Evolutionary conservation across 768 basidiomycete species (phyloP).

Genomic region (Boletus vermiculosoides): DNA sequence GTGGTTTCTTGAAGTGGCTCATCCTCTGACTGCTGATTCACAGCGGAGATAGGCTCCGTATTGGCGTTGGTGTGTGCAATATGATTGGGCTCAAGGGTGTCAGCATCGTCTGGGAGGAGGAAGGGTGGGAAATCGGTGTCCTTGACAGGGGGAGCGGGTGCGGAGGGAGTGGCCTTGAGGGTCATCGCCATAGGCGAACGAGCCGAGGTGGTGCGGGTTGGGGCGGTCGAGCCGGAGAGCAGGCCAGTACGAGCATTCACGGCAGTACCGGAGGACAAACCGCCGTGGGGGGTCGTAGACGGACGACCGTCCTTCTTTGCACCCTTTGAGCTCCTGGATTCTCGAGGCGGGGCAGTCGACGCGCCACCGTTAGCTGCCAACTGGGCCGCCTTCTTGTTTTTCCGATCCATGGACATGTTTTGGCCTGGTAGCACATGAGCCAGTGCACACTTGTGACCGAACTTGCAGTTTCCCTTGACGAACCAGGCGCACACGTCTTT

Average conservation of each 20-base stretch:
- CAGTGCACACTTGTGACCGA: constrained; percentile 82
- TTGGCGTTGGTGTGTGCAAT: not conserved
- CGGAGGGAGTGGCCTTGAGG: constrained; percentile 72
- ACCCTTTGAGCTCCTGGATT: constrained; percentile 35
- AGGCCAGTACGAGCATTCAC: constrained; percentile 23
- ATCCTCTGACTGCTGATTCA: constrained; percentile 13
- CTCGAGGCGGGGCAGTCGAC: constrained; percentile 30
- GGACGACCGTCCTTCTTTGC: constrained; percentile 38
- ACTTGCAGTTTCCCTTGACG: constrained; percentile 89
- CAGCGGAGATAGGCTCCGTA: not conserved
- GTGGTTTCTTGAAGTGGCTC: constrained; percentile 4
- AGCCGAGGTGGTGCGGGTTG: constrained; percentile 51
- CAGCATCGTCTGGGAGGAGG: constrained; percentile 59
- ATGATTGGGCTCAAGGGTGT: constrained; percentile 12
- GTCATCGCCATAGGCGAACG: constrained; percentile 66
- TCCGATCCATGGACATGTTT: constrained; percentile 91
- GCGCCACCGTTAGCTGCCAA: constrained; percentile 50
- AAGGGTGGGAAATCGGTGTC: constrained; percentile 75
- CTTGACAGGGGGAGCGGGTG: constrained; percentile 74
- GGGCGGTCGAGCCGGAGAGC: constrained; percentile 62
- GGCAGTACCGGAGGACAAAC: constrained; percentile 6
- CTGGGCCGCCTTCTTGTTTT: constrained; percentile 94
- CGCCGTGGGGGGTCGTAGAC: constrained; percentile 16
- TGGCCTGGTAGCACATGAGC: constrained; percentile 95
- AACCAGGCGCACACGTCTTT: constrained; percentile 89